Evolutionary conservation across 2,329 filamentous ascomycete species (phyloP), one percentile per base, ranked within the genome.

Genomic region (Aotearoamyces nothofagi): DNA sequence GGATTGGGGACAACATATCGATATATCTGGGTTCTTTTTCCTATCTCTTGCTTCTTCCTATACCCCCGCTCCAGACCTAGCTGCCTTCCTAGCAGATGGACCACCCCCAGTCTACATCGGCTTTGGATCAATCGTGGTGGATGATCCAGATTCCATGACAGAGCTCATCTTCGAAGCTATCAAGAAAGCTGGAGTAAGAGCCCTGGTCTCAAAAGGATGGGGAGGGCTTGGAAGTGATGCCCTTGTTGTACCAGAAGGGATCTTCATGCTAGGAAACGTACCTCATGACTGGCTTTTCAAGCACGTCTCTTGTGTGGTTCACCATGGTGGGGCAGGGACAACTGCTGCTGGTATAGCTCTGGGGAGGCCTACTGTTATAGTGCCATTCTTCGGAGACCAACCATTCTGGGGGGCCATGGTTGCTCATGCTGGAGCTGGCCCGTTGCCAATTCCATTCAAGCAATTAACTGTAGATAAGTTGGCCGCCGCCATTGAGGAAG

Each of bases 361-460:
- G 2, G 83, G 82, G 14, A 74, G 74, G 30, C 83, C 83, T 2
- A 92, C 83, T 0, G 68, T 90, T 2, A 66, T 92, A 3, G 73
- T 92, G 0, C 83, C 83, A 0, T 92, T 92, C 56, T 92, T 86
- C 45, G 80, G 80, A 2, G 80, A 87, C 41, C 80, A 87, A 49
- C 76, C 76, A 1, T 87, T 86, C 44, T 86, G 80, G 80, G 80
- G 80, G 5, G 63, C 72, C 7, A 84, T 86, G 66, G 69, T 84
- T 22, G 65, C 73, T 0, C 64, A 61, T 33, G 77, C 79, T 5
- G 76, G 78, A 7, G 80, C 79, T 5, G 79, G 80, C 0, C 78
- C 79, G 0, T 53, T 61, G 1, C 78, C 79, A 0, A 70, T 83
- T 27, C 74, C 74, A 0, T 69, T 77, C 47, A 77, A 77, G 39